phyloP scores from a whole-genome alignment of 805 yeast species.

The Jamesozyma hellenica region DNA sequence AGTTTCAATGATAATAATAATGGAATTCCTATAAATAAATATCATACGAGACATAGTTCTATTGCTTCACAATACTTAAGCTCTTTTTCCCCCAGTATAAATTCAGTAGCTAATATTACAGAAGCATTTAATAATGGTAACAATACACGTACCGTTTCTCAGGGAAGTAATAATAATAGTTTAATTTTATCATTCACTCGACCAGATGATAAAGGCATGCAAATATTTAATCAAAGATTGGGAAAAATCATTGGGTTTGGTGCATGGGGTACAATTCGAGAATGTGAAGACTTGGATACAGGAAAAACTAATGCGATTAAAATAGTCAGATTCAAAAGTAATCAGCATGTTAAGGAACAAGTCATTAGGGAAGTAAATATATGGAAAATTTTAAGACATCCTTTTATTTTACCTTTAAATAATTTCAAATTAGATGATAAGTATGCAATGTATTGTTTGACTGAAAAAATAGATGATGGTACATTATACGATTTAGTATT shows the following conservation, averaged over 20 bases:
- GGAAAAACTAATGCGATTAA: conserved; percentile 49
- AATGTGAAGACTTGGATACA: conserved; percentile 37
- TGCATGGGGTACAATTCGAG: conserved; percentile 81
- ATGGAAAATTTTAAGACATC: conserved; percentile 64
- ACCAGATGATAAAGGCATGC: conserved; percentile 57
- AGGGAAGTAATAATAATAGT: neutral
- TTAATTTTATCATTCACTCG: conserved; percentile 3
- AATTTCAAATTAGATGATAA: conserved; percentile 50
- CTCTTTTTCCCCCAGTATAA: conserved; percentile 26
- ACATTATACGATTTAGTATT: conserved; percentile 67
- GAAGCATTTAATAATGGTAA: conserved; percentile 1
- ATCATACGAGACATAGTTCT: conserved; percentile 22
- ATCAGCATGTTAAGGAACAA: conserved; percentile 42
- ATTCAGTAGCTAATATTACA: conserved; percentile 10
- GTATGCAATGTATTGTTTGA: conserved; percentile 59
- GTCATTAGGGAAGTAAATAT: conserved; percentile 63
- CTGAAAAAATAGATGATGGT: conserved; percentile 61
- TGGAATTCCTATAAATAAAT: neutral
- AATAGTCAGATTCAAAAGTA: conserved; percentile 42
- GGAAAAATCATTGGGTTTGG: conserved; percentile 80
- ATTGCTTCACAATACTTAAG: conserved; percentile 28
- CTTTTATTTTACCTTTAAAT: conserved; percentile 52
- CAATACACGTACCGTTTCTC: neutral
- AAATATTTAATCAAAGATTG: conserved; percentile 49
- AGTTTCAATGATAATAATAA: neutral